These are phyloP conservation scores for Starmerella apicola DNA, from an alignment of 805 yeast species.

Conservation along the genomic window DNA sequence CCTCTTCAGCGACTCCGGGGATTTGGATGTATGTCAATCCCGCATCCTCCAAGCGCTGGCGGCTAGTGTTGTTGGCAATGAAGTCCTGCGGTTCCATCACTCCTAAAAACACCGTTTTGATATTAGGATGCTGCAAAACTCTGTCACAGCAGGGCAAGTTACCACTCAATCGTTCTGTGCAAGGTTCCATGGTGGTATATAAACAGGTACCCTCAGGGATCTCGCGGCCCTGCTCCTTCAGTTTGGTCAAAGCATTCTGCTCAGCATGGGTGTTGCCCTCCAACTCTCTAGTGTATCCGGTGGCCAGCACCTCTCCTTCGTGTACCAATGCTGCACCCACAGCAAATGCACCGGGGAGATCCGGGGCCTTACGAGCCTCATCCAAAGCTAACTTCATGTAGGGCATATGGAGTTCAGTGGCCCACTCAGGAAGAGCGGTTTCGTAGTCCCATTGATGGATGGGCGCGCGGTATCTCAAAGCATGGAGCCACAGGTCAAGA, in stretches of 20 bases:
- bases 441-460: conserved; percentile 51
- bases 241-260: conserved; percentile 77
- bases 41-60: conserved; percentile 37
- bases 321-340: conserved; percentile 83
- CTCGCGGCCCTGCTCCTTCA: conserved; percentile 26
- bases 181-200: conserved; percentile 97
- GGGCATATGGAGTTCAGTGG: conserved; percentile 41
- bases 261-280: conserved; percentile 97
- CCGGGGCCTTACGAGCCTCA: conserved; percentile 69
- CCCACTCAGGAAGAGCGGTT: conserved; percentile 78
- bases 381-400: conserved; percentile 67
- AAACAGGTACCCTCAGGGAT: conserved; percentile 69
- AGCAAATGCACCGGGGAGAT: conserved; percentile 73
- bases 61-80: conserved; percentile 64
- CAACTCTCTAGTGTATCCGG: conserved; percentile 82
- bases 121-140: conserved; percentile 40
- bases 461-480: conserved; percentile 53
- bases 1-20: conserved; percentile 68
- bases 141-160: conserved; percentile 80
- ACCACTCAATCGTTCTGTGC: conserved; percentile 79
- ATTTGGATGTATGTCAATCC: conserved; percentile 66
- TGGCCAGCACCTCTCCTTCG: conserved; percentile 50
- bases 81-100: conserved; percentile 83
- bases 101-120: conserved; percentile 77
- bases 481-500: conserved; percentile 82